Evolutionary conservation across 495 filamentous ascomycete genomes (phyloP).

Genomic region (Tuber microsphaerosporum): DNA sequence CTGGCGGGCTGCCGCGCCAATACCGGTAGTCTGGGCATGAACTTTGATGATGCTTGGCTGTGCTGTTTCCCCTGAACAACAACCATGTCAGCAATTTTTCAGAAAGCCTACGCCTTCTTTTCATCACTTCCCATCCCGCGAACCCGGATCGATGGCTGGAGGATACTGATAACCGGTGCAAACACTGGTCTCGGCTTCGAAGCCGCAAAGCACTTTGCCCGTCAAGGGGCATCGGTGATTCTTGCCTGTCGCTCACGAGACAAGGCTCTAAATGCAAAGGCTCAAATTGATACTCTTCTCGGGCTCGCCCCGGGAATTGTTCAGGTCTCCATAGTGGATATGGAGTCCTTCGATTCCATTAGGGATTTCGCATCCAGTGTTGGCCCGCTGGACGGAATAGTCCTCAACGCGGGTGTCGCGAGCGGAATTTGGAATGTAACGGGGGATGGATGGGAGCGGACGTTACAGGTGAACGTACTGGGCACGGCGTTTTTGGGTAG

Average conservation of each 20-base stretch:
- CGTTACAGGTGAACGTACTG: constrained; percentile 55
- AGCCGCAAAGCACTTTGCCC: constrained; percentile 45
- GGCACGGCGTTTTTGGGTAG: constrained; percentile 52
- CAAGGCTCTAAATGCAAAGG: constrained; percentile 46
- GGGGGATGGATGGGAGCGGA: constrained; percentile 51
- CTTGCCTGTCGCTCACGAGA: constrained; percentile 46
- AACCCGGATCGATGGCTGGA: constrained; percentile 39
- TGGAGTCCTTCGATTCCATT: constrained; percentile 48
- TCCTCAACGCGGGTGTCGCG: constrained; percentile 47
- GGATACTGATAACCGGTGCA: constrained; percentile 51
- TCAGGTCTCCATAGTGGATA: constrained; percentile 55
- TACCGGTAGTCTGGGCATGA: too few species aligned
- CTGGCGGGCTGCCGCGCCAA: too few species aligned
- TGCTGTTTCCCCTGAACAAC: not conserved
- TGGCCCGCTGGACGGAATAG: constrained; percentile 45
- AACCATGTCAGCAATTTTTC: not conserved
- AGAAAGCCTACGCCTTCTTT: not conserved
- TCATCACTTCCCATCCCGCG: not conserved
- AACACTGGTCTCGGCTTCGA: constrained; percentile 50
- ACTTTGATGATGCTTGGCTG: not conserved
- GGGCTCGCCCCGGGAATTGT: constrained; percentile 37
- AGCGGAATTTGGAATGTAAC: constrained; percentile 20
- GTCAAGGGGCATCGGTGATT: constrained; percentile 46
- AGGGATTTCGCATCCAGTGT: constrained; percentile 44
- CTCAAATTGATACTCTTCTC: constrained; percentile 44